Base-by-base conservation (phyloP, 2,329 filamentous ascomycete species). In the Stagonosporopsis cucurbitacearum region DNA sequence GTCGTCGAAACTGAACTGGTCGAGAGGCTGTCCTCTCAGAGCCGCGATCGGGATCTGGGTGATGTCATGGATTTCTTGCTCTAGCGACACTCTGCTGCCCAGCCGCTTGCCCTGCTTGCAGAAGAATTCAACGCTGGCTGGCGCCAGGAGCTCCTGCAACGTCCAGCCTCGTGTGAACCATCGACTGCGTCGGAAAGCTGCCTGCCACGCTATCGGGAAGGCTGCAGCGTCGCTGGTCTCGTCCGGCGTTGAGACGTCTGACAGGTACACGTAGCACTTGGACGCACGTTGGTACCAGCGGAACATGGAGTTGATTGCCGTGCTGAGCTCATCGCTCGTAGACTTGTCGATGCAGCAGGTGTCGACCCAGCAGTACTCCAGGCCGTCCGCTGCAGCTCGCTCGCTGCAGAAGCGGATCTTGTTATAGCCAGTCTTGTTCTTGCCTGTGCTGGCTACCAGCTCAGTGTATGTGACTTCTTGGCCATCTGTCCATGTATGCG, bases 21-120 rank as follows among this genome's bases (percentile, higher is more conserved):
- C 9, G 25, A 26, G 25, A 9, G 9, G 25, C 9, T 26, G 25
- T 9, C 25, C 25, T 26, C 25, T 26, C 5, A 26, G 25, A 26
- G 32, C 59, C 12, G 26, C 32, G 15, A 57, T 20, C 33, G 63
- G 50, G n/a, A 67, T 62, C 0, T 20, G 25, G 6, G 64, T 67
- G 4, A 63, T 53, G 13, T 55, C 22, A 35, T 60, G 48, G n/a
- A 67, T 57, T 30, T 59, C 45, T n/a, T 54, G 48, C 43, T 58
- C 44, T 20, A 65, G 22, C 11, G 60, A 60, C 17, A 33, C 47
- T 37, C 40, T 64, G 23, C 32, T 58, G 7, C 45, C 35, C 20
- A 48, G 33, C 32, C 23, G 22, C 25, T 32, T 33, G 46, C 46
- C 36, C 19, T 49, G 20, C 26, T 49, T 30, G 23, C 17, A 41